A percentile compares a stretch with the other conserved stretches of the same genome.
These are phyloP conservation scores for Leccinum insolens DNA, from an alignment of 1,284 basidiomycete genomes.

Conservation along the genomic window DNA sequence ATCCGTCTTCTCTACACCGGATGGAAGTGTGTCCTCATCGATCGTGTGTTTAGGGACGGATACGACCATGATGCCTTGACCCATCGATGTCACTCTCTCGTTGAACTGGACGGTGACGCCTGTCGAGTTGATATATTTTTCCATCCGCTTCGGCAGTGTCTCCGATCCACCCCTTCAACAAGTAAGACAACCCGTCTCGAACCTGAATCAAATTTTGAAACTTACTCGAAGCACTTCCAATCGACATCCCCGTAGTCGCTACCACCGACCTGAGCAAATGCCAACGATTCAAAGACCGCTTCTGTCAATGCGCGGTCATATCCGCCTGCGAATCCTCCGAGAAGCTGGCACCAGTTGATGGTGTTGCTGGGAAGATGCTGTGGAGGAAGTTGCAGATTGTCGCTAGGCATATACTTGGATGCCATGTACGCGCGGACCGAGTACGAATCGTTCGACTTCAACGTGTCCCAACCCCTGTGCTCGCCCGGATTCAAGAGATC, in stretches of 20 bases:
- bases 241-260: constrained; percentile 15
- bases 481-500: not conserved
- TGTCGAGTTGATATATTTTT: constrained; percentile 14
- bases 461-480: constrained; percentile 12
- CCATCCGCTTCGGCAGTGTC: constrained; percentile 19
- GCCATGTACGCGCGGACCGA: constrained; percentile 25
- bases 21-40: not conserved
- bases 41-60: not conserved
- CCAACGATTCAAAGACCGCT: constrained; percentile 16
- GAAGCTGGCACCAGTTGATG: constrained; percentile 28
- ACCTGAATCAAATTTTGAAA: not conserved
- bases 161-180: constrained; percentile 24
- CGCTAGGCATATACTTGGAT: constrained; percentile 23
- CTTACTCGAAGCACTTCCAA: constrained; percentile 26
- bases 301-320: constrained; percentile 25
- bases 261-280: constrained; percentile 14
- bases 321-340: constrained; percentile 13
- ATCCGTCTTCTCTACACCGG: not conserved
- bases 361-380: constrained; percentile 15
- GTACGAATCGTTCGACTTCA: constrained; percentile 18
- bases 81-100: constrained; percentile 15
- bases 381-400: constrained; percentile 14
- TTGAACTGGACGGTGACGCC: constrained; percentile 3
- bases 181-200: not conserved
- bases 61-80: constrained; percentile 5